Evolutionary conservation across 2,329 filamentous ascomycete species (phyloP), one percentile per base, ranked within the genome.

Genomic region (Fusarium chuoi): DNA sequence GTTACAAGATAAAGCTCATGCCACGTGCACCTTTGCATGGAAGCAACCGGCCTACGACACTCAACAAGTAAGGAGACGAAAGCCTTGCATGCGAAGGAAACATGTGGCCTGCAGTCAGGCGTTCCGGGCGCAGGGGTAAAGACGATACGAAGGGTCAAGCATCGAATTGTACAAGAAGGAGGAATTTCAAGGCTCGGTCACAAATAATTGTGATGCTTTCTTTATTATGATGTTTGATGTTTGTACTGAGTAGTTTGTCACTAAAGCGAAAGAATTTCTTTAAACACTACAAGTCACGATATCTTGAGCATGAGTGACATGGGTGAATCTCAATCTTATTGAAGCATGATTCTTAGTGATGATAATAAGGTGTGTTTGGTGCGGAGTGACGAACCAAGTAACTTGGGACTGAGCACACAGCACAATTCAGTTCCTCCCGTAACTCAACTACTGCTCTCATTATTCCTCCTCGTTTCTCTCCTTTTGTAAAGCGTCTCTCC

Each of bases 81-180:
- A 62, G 67, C 56, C 20, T 33, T 75, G 55, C 62, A 69, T 68
- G 66, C 62, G 56, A 61, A 63, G 68, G 58, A 57, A 64, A 65
- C 66, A 68, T 59, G 71, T 68, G 61, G 68, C 60, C 72, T 75
- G 74, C 66, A 70, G 77, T 75, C 68, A 69, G 77, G 77, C 77
- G 77, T 78, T 78, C 58, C 70, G 57, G 77, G 77, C 70, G 77
- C 76, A 78, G 63, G 74, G 61, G 64, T 73, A 74, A 65, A 65
- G 48, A 46, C 48, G 70, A 62, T 55, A 73, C 26, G 61, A 69
- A 56, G 55, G 49, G 46, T 56, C 54, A 70, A 58, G 48, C 45
- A 67, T 68, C 48, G 22, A 45, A 41, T 45, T 54, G 44, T 51
- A 51, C 60, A 60, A 46, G 57, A n/a, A 59, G 55, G 65, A 46